Percentiles rank a stretch among this genome's conserved stretches.
Evolutionary conservation across 805 yeast genomes (phyloP).

Genomic region (Candida tibetensis): DNA sequence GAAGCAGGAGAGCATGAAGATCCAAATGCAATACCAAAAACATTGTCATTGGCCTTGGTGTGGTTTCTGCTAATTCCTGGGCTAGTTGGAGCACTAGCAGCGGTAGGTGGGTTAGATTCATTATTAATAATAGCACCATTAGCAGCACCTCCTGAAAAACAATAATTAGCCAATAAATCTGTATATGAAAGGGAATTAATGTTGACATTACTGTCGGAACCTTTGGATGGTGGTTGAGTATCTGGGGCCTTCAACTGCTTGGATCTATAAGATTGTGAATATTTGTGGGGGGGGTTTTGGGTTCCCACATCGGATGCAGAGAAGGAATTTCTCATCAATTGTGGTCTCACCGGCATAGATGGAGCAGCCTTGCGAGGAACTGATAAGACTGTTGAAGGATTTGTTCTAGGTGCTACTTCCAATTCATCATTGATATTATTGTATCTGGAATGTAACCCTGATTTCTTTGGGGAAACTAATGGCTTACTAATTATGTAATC

Average conservation of each 20-base stretch:
- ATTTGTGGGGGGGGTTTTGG: slow-evolving; percentile 16
- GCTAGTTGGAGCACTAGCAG: slow-evolving; percentile 4
- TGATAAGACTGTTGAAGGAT: slow-evolving; percentile 2
- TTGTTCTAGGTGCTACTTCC: slow-evolving; percentile 9
- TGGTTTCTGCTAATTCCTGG: not conserved
- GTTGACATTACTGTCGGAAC: slow-evolving; percentile 8
- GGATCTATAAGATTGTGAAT: slow-evolving; percentile 27
- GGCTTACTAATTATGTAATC: slow-evolving; percentile 1
- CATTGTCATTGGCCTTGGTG: slow-evolving; percentile 3
- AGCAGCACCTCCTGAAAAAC: slow-evolving; percentile 30
- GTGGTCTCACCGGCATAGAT: slow-evolving; percentile 12
- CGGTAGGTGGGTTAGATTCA: not conserved
- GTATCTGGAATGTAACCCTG: slow-evolving; percentile 17
- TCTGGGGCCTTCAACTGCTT: slow-evolving; percentile 6
- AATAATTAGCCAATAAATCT: slow-evolving; percentile 34
- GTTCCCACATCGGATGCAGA: slow-evolving; percentile 17
- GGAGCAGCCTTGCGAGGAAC: slow-evolving; percentile 2
- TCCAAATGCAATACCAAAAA: slow-evolving; percentile 9
- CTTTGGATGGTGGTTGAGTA: not conserved
- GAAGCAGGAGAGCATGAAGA: slow-evolving; percentile 27
- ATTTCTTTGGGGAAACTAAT: slow-evolving; percentile 6
- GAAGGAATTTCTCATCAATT: slow-evolving; percentile 17
- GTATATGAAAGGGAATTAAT: slow-evolving; percentile 29
- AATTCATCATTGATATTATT: slow-evolving; percentile 15
- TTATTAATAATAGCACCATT: not conserved